Percentiles rank a stretch among this genome's conserved stretches.
These are phyloP conservation scores for Sporothrix protearum DNA, from an alignment of 2,329 filamentous ascomycete species.

Conservation along the genomic window DNA sequence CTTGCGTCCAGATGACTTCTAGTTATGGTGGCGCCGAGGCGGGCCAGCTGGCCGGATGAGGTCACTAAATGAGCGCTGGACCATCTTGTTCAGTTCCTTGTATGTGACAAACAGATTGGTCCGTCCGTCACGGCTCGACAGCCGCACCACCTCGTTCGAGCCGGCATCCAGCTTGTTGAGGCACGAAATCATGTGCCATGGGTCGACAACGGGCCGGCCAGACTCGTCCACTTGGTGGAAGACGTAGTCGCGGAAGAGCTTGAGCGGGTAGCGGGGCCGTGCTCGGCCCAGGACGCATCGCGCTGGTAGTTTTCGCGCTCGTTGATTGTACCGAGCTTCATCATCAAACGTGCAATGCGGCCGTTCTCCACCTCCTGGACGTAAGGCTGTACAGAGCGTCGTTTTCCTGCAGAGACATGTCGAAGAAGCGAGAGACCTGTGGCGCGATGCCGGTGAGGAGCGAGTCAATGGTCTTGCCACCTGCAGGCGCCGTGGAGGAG, in stretches of 20 bases:
- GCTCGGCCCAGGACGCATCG: slow-evolving; percentile 81
- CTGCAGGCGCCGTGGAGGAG: slow-evolving; percentile 38
- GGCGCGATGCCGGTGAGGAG: slow-evolving; percentile 75
- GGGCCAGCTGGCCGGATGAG: slow-evolving; percentile 37
- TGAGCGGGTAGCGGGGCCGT: slow-evolving; percentile 85
- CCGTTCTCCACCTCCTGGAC: slow-evolving; percentile 85
- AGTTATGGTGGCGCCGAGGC: slow-evolving; percentile 23
- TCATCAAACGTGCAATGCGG: slow-evolving; percentile 71
- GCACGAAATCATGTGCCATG: slow-evolving; percentile 81
- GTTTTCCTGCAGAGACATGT: slow-evolving; percentile 72
- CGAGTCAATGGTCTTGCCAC: slow-evolving; percentile 70
- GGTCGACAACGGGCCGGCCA: slow-evolving; percentile 76
- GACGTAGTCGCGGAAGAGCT: slow-evolving; percentile 93
- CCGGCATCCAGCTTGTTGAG: slow-evolving; percentile 93
- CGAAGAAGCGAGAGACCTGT: slow-evolving; percentile 71
- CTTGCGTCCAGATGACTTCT: slow-evolving; percentile 1
- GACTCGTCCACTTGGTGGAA: slow-evolving; percentile 92
- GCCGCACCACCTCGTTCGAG: slow-evolving; percentile 75
- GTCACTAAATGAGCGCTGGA: slow-evolving; percentile 56
- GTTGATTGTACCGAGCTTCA: slow-evolving; percentile 82
- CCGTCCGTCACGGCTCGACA: slow-evolving; percentile 87
- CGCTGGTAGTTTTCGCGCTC: slow-evolving; percentile 67
- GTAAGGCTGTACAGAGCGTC: slow-evolving; percentile 72
- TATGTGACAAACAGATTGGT: slow-evolving; percentile 85
- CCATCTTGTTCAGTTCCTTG: slow-evolving; percentile 74